Evolutionary conservation across 2,329 filamentous ascomycete species (phyloP), one percentile per base, ranked within the genome.

Genomic region (Nemania sp.): DNA sequence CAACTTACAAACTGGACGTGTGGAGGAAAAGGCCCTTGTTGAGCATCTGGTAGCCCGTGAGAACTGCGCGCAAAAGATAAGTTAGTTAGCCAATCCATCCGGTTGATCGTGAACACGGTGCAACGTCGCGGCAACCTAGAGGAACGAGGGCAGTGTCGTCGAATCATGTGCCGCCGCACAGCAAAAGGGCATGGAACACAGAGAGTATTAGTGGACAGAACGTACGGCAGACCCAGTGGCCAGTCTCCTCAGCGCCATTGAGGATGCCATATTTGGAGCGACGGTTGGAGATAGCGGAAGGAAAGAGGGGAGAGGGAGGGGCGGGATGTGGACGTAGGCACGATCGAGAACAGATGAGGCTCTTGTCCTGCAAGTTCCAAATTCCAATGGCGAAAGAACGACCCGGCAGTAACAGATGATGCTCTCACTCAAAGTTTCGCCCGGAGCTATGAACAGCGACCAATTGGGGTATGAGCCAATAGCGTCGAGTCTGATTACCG

Each of bases 21-120:
- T 95, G 71, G 93, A 93, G 70, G 95, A 97, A 84, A 99, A 98
- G 69, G 90, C 86, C 82, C 94, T 89, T 78, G 87, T 85, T 78
- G 92, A 89, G 77, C 85, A 86, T 81, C 86, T 88, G 75, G 89
- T 81, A 75, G 85, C 82, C 77, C 87, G 87, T 73, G 89, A 87
- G 79, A 92, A 87, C 90, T 93, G 74, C 54, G 57, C 53, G 29
- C 35, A 45, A 58, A 49, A 59, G 26, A 2, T 38, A 45, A 29
- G 57, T 73, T 56, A 29, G 57, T 73, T 56, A 73, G 69, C 65
- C 54, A 8, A 32, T 51, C 10, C 26, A 24, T 62, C 29, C 45
- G 11, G 52, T 51, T 11, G 32, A 41, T 11, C 7, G 13, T 43
- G 8, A 7, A 41, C 52, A 24, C 38, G 35, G 43, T 13, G 35